Base-by-base conservation (phyloP, 106 monocot genomes). In the Iris macrosiphon region DNA sequence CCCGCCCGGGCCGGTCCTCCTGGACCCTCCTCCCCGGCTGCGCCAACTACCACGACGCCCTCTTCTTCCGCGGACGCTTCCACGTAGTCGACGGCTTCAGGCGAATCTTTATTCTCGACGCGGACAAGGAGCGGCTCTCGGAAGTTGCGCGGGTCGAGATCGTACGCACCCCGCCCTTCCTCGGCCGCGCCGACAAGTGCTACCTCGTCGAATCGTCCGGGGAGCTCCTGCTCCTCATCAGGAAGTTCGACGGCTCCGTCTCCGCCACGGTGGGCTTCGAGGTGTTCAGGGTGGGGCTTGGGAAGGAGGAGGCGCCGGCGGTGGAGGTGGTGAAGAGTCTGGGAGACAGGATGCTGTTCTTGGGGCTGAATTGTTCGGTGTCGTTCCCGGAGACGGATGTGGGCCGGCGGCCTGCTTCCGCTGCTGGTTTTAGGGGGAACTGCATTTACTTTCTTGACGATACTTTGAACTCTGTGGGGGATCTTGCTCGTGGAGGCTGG, bases 401-500 rank as follows among this genome's bases (percentile, higher is more conserved):
- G n/a, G n/a, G n/a, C n/a, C n/a, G n/a, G n/a, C n/a, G n/a, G n/a
- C n/a, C n/a, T n/a, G n/a, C n/a, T n/a, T n/a, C n/a, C n/a, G 13
- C 14, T 16, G 24, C 40, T 15, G 39, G 25, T 3, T 57, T 35
- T 6, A 57, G 12, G 14, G 26, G 39, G 57, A 57, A 57, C 15
- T 41, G 57, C 40, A 40, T 57, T 2, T 40, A 40, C 25, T 57
- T 57, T 39, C 38, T 40, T 23, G 57, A 57, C 12, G 40, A 57
- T 55, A 22, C 8, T 6, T 55, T 55, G 21, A 55, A 35, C 37
- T 35, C 17, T 3, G 2, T 22, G 37, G 55, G 55, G 23, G 31
- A 35, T 32, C 1, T 55, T 37, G 31, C 55, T 11, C 12, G 13
- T 18, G 20, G 5, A 14, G 11, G 6, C 2, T 8, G 3, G 11